Percentiles rank a stretch among this genome's conserved stretches.
These are phyloP conservation scores for Marasmius sp. DNA, from an alignment of 1,284 basidiomycete genomes.

Conservation along the genomic window DNA sequence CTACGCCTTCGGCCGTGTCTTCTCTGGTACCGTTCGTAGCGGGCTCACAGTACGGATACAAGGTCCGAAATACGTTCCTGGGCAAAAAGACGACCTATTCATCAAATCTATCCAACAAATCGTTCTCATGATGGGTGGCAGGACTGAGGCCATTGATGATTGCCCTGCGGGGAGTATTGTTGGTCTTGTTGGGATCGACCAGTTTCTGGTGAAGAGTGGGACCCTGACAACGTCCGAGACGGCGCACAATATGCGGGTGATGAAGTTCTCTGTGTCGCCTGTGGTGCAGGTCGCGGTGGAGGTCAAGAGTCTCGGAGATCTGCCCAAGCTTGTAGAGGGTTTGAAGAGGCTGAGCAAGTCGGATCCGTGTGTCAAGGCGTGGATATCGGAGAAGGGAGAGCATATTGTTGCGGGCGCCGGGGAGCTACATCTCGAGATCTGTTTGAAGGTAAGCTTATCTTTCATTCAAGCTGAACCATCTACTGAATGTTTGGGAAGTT, in stretches of 20 bases:
- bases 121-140: constrained; percentile 99
- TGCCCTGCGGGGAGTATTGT: constrained; percentile 99
- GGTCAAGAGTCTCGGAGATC: constrained; percentile 99
- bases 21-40: constrained; percentile 96
- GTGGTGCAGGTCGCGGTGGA: constrained; percentile 99
- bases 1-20: constrained; percentile 99
- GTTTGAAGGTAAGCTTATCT: constrained; percentile 76
- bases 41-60: constrained; percentile 99
- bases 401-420: constrained; percentile 99
- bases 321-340: constrained; percentile 99
- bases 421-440: constrained; percentile 99
- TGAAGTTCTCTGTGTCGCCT: constrained; percentile 99
- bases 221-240: constrained; percentile 98
- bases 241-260: constrained; percentile 99
- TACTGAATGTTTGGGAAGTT: constrained; percentile 2
- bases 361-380: constrained; percentile 98
- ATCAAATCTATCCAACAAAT: constrained; percentile 99
- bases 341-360: constrained; percentile 99
- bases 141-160: constrained; percentile 98
- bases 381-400: constrained; percentile 91
- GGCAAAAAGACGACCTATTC: constrained; percentile 99
- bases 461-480: neutral
- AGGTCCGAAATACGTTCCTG: constrained; percentile 98
- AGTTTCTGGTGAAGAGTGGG: constrained; percentile 99
- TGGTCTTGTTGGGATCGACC: constrained; percentile 99